Percentiles rank a stretch among this genome's conserved stretches.
Conservation (phyloP, 78 protist genomes). For the Protostelium mycophagum region DNA sequence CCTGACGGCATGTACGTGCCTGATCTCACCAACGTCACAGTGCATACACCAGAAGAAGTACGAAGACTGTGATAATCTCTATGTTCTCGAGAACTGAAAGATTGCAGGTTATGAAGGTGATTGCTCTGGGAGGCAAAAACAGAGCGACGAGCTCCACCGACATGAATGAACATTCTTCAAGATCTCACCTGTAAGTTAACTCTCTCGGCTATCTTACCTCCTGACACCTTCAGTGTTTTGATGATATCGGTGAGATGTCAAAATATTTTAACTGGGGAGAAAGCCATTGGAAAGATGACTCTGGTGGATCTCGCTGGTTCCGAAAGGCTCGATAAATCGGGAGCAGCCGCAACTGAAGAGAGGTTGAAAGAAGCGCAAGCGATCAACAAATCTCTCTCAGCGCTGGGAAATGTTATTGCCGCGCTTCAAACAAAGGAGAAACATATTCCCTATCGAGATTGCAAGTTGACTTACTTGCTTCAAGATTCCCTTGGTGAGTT, state of each 20-base stretch:
- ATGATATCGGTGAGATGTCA: neutral
- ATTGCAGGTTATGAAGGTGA: conserved; percentile 3
- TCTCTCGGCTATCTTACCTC: neutral
- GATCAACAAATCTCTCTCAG: conserved; percentile 74
- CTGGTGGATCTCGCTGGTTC: conserved; percentile 82
- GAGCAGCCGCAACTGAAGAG: conserved; percentile 20
- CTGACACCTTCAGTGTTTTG: neutral
- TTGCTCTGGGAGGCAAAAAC: neutral
- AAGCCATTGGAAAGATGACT: conserved; percentile 12
- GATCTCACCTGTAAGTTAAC: neutral
- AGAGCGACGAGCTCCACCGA: neutral
- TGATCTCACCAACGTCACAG: neutral
- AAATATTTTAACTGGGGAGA: conserved; percentile 1
- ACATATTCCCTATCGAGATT: conserved; percentile 66
- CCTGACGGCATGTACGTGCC: conserved; percentile 5
- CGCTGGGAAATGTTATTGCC: conserved; percentile 63
- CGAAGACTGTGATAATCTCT: too few species aligned
- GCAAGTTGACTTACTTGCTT: conserved; percentile 48
- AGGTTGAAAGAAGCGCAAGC: conserved; percentile 66
- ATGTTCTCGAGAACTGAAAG: neutral
- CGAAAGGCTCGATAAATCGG: conserved; percentile 55
- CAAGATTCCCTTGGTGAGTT: conserved; percentile 31
- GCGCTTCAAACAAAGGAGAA: conserved; percentile 26
- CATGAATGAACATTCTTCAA: conserved; percentile 4
- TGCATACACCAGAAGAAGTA: neutral